Base-by-base conservation (phyloP, 768 basidiomycete genomes). In the Macrolepiota dolichaula region DNA sequence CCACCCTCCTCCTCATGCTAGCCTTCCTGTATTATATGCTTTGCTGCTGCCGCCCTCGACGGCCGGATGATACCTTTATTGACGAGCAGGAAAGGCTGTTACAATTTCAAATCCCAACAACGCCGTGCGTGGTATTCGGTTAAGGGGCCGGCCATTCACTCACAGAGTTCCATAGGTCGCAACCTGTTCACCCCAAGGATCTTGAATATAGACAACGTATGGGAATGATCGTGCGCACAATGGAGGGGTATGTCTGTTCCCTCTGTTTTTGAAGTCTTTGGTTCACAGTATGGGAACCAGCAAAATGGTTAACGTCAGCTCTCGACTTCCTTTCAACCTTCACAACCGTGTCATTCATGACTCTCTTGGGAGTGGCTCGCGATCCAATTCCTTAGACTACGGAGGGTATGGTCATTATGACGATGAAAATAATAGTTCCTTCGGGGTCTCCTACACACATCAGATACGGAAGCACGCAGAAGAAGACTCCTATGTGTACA, bases 301-400 rank as follows among this genome's bases (percentile, higher is more conserved):
- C 35, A 86, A 83, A 79, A 88, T 89, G 87, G 86, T 89, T 64
- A 87, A 88, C 59, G 80, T 89, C 13, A 80, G 80, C 58, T 81
- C 84, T 1, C 79, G 77, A 24, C 75, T 83, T 27, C 87, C 87
- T 0, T 88, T 89, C 73, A 83, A 85, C 67, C 75, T 88, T 62
- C 81, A 82, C 68, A 76, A 75, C 55, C 71, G 71, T 55, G 63
- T 70, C 13, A 55, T 72, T 27, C 68, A 68, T 17, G 60, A 63
- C 29, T 62, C 69, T 3, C 9, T 61, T 9, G 53, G 66, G 71
- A 9, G 62, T 64, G 67, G 70, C 35, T 73, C 71, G 10, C 57
- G 68, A 15, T 72, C 75, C 22, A 61, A 66, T 25, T 69, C 69
- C 5, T 37, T 64, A 15, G 71, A 68, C 17, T 62, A 42, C 11